Conservation (phyloP, 495 filamentous ascomycete genomes). For the Tuber magnatum region DNA sequence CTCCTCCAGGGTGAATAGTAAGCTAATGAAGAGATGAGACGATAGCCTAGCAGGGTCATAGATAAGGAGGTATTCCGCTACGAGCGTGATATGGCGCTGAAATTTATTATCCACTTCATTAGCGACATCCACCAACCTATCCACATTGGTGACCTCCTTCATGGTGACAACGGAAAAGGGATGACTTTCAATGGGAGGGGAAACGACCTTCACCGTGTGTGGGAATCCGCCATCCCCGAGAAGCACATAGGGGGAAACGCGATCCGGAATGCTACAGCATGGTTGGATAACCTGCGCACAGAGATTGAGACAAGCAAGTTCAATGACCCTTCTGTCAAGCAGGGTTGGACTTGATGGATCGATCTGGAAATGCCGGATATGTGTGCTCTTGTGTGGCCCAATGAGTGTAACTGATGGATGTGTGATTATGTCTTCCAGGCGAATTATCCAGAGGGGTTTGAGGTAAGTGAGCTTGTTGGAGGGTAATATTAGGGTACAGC, state of each 20-base stretch:
- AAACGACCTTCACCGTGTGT: slow-evolving; percentile 55
- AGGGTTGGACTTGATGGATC: slow-evolving; percentile 49
- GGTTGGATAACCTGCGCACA: slow-evolving; percentile 49
- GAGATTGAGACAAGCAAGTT: slow-evolving; percentile 53
- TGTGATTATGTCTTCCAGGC: slow-evolving; percentile 56
- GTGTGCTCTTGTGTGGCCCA: slow-evolving; percentile 55
- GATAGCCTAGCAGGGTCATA: slow-evolving; percentile 21
- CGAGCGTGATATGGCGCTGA: slow-evolving; percentile 50
- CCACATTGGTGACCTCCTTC: slow-evolving; percentile 54
- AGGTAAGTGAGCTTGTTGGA: slow-evolving; percentile 53
- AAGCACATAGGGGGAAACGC: slow-evolving; percentile 50
- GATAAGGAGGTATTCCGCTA: slow-evolving; percentile 35
- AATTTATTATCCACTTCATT: slow-evolving; percentile 59
- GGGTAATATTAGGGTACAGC: slow-evolving; percentile 58
- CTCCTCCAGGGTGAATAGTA: neutral
- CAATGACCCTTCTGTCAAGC: slow-evolving; percentile 27
- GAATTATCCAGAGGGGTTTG: slow-evolving; percentile 48
- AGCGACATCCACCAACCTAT: slow-evolving; percentile 63
- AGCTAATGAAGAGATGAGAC: neutral
- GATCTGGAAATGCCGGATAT: slow-evolving; percentile 47
- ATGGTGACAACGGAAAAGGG: slow-evolving; percentile 56
- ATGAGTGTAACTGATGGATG: slow-evolving; percentile 55
- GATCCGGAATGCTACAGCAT: slow-evolving; percentile 47
- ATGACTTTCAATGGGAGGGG: slow-evolving; percentile 50
- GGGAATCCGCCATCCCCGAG: slow-evolving; percentile 57